Conservation (phyloP, 805 yeast species). For the Yarrowia osloensis region DNA sequence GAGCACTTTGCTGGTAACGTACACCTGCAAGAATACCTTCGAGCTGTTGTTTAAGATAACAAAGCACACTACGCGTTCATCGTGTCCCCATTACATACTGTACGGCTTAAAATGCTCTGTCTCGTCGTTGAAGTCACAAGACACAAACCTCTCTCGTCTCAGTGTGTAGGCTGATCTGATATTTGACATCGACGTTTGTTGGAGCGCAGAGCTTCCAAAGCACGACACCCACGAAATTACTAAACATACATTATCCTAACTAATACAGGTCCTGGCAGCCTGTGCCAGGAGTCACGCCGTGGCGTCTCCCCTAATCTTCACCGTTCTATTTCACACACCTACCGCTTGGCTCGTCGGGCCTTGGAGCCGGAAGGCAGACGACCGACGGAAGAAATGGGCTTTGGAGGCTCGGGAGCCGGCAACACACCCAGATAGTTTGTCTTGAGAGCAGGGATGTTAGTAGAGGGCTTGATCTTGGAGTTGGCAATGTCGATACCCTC, state of each 20-base stretch:
- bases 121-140: too few species aligned
- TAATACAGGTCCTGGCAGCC: conserved; percentile 27
- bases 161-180: too few species aligned
- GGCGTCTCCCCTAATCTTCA: neutral
- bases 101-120: too few species aligned
- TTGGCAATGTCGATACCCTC: conserved; percentile 4
- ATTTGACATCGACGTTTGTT: too few species aligned
- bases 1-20: too few species aligned
- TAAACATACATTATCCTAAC: conserved; percentile 28
- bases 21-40: too few species aligned
- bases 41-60: too few species aligned
- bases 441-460: conserved; percentile 64
- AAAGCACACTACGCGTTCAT: too few species aligned
- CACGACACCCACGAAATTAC: neutral
- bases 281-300: conserved; percentile 9
- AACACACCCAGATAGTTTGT: conserved; percentile 76
- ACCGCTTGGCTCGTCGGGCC: conserved; percentile 14
- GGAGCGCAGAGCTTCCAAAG: too few species aligned
- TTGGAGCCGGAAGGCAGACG: conserved; percentile 2
- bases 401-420: conserved; percentile 49
- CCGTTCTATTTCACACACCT: neutral
- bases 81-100: too few species aligned
- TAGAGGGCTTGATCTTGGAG: conserved; percentile 35
- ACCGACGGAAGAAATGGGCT: conserved; percentile 30
- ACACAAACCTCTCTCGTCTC: too few species aligned